These are phyloP conservation scores for Melastoma candidum DNA, from an alignment of 441 rosid genomes.

Conservation along the genomic window DNA sequence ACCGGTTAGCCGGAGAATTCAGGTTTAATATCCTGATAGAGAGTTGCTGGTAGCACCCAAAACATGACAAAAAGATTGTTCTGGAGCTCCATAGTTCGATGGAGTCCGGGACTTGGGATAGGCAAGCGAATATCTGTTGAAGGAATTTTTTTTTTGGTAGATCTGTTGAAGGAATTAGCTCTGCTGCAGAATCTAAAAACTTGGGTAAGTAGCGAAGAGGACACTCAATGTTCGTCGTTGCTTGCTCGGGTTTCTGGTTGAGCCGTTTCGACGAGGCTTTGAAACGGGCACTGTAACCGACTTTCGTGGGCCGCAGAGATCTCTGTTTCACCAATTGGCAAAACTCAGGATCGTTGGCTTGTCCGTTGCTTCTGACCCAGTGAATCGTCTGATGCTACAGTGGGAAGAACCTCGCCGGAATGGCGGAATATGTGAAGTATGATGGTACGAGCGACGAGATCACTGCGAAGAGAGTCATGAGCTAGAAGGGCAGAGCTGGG, in stretches of 20 bases:
- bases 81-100: too few species aligned
- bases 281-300: conserved; percentile 13
- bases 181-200: too few species aligned
- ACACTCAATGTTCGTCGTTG: too few species aligned
- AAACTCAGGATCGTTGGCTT: conserved; percentile 10
- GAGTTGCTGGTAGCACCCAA: too few species aligned
- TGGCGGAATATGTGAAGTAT: conserved; percentile 11
- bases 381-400: conserved; percentile 16
- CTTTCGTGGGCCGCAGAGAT: conserved; percentile 13
- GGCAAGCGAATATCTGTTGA: too few species aligned
- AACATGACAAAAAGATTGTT: too few species aligned
- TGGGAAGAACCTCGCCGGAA: conserved; percentile 15
- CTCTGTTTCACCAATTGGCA: conserved; percentile 15
- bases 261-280: conserved; percentile 3
- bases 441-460: conserved; percentile 6
- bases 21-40: too few species aligned
- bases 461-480: conserved; percentile 11
- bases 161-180: too few species aligned
- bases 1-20: too few species aligned
- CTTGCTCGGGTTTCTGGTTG: not conserved
- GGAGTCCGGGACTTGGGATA: too few species aligned
- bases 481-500: conserved; percentile 7
- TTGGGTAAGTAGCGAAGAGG: too few species aligned
- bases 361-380: conserved; percentile 14
- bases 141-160: too few species aligned